Percentiles rank a stretch among this genome's conserved stretches.
These are phyloP conservation scores for Hygrophila difformis DNA, from an alignment of 257 asterid species.

Conservation along the genomic window DNA sequence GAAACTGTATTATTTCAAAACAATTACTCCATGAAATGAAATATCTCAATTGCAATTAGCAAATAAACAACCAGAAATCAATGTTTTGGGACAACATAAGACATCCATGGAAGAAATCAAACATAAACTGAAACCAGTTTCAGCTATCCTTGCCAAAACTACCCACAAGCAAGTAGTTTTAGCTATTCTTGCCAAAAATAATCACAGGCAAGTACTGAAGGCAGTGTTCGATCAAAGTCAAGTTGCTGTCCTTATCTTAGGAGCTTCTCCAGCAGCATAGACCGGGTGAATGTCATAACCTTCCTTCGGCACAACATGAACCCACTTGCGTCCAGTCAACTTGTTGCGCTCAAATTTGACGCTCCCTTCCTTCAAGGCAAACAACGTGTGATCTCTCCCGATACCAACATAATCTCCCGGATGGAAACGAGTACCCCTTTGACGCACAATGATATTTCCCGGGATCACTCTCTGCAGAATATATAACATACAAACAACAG, in stretches of 20 bases:
- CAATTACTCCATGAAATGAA: too few species aligned
- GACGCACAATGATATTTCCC: slow-evolving; percentile 88
- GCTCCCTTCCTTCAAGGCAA: slow-evolving; percentile 75
- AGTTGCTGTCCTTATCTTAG: slow-evolving; percentile 38
- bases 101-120: too few species aligned
- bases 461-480: slow-evolving; percentile 69
- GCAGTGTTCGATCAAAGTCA: slow-evolving; percentile 10
- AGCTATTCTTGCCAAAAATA: too few species aligned
- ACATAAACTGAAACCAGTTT: too few species aligned
- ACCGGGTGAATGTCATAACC: slow-evolving; percentile 70
- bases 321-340: slow-evolving; percentile 85
- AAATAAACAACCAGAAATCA: too few species aligned
- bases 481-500: too few species aligned
- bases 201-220: too few species aligned
- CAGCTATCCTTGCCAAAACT: too few species aligned
- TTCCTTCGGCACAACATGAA: slow-evolving; percentile 86
- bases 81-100: too few species aligned
- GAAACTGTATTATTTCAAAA: too few species aligned
- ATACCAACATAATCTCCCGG: slow-evolving; percentile 84
- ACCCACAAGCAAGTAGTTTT: too few species aligned
- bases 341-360: slow-evolving; percentile 77
- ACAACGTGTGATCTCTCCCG: slow-evolving; percentile 86
- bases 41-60: too few species aligned
- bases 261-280: slow-evolving; percentile 32
- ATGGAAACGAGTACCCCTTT: slow-evolving; percentile 92